phyloP scores from a whole-genome alignment of 2,329 filamentous ascomycete genomes.

The Alternaria gansuensis region DNA sequence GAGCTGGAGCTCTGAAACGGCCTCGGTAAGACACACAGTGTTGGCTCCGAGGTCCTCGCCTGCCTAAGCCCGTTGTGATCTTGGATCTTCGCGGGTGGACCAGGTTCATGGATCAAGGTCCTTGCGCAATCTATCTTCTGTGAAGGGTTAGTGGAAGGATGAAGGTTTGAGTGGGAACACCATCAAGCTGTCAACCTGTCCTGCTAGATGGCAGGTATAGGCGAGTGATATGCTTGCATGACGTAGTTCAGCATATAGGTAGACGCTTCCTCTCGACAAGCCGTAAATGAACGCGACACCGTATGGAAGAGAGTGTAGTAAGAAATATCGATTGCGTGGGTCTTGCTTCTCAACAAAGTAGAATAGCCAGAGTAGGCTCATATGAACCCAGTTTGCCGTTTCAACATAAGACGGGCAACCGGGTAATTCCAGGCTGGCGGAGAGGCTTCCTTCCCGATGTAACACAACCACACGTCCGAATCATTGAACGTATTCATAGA shows the following conservation, averaged over 20 bases:
- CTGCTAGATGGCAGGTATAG: slow-evolving; percentile 15
- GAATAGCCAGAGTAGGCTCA: slow-evolving; percentile 6
- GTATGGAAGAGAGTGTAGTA: slow-evolving; percentile 1
- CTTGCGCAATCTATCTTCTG: slow-evolving; percentile 22
- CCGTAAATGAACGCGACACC: slow-evolving; percentile 2
- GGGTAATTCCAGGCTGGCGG: slow-evolving; percentile 3
- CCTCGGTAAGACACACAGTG: slow-evolving; percentile 11
- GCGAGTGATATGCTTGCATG: slow-evolving; percentile 8
- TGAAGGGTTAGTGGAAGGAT: slow-evolving; percentile 21
- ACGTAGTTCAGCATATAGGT: slow-evolving; percentile 4
- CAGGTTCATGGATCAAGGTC: slow-evolving; percentile 26
- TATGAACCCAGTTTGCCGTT: slow-evolving; percentile 5
- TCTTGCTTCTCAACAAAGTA: slow-evolving; percentile 21
- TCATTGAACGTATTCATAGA: background rate
- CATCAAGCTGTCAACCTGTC: slow-evolving; percentile 10
- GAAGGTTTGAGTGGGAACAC: slow-evolving; percentile 11
- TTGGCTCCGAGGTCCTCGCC: slow-evolving; percentile 16
- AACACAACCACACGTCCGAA: slow-evolving; percentile 7
- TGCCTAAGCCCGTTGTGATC: slow-evolving; percentile 20
- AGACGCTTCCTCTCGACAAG: slow-evolving; percentile 3
- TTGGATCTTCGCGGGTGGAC: slow-evolving; percentile 27
- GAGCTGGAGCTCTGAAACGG: slow-evolving; percentile 7
- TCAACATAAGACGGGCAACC: slow-evolving; percentile 1
- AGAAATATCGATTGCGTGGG: slow-evolving; percentile 8
- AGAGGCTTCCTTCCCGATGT: slow-evolving; percentile 4